Evolutionary conservation across 371 early-diverging fungal species (phyloP), one percentile per base, ranked within the genome.

Genomic region (Mucor indicus): DNA sequence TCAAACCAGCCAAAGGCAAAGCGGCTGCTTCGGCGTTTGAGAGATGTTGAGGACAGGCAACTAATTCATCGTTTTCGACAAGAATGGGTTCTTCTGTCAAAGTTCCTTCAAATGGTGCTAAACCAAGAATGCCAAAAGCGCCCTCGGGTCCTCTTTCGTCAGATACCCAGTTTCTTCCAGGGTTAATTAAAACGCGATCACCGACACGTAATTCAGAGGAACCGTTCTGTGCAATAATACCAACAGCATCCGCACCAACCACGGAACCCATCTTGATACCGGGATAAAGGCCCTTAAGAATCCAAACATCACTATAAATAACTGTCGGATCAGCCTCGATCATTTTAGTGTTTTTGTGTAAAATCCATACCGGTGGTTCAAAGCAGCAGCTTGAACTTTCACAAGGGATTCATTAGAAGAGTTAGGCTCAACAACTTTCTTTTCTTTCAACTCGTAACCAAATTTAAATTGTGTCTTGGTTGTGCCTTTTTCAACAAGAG

Each of bases 351-450:
- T n/a, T n/a, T n/a, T n/a, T n/a, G n/a, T n/a, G n/a, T n/a, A n/a
- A n/a, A n/a, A n/a, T n/a, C n/a, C n/a, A 44, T 64, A 69, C 70
- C 86, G 79, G 53, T 86, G 87, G 53, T 89, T 89, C 40, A 87
- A 66, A 3, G 87, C 78, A 38, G 84, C 82, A 1, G 86, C 85
- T 17, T 77, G 71, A 49, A 89, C 53, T 32, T 73, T 72, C 7
- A 89, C 62, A 13, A 83, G 49, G 2, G 76, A 72, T 48, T 80
- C 62, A 4, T 65, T 45, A 12, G 53, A 7, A 6, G 48, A 19
- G 5, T 55, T 4, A n/a, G 15, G 40, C 1, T 48, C 41, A 21
- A 44, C 10, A 13, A 23, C 8, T 15, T 44, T 12, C 5, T 22
- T 15, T 15, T 59, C 50, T 17, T 57, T 58, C 10, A 66, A 37